Base-by-base conservation (phyloP, 2,329 filamentous ascomycete species). In the Acephala macrosclerotiorum region DNA sequence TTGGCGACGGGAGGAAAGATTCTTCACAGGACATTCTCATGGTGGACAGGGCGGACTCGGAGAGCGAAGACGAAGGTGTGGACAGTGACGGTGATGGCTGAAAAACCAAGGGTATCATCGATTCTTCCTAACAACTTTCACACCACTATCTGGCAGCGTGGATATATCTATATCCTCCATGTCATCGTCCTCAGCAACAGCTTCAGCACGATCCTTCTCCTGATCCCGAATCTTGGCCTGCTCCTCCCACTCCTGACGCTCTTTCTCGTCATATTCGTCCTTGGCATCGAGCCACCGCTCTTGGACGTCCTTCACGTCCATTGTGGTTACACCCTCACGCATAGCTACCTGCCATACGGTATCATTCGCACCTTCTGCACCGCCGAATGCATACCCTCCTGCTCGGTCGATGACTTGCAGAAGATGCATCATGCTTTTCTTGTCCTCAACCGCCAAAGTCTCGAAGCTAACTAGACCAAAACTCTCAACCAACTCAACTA, bases 331-430 rank as follows among this genome's bases (percentile, higher is more conserved):
- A 65, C 90, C 89, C 65, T 89, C 89, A 64, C 94, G 88, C 88
- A 98, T 97, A 2, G 96, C 93, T 53, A 98, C 89, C 75, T 96
- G 93, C 96, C 96, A 99, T n/a, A 99, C 88, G 7, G 91, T 94
- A 77, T 99, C 95, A 73, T 98, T 97, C 55, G 94, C 93, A 1
- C 94, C 95, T 77, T 97, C 93, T 0, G 93, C 91, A 5, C 91
- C 87, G 0, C 94, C 94, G 80, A 99, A 97, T 0, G 94, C 91
- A 79, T 98, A 98, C 0, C 96, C 96, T 11, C 93, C 91, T 0
- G 96, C 95, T 49, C 96, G 87, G 77, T 99, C 96, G 75, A 99
- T 94, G 0, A 95, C 90, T 55, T 91, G 89, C 60, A 99, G 82
- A 3, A 99, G 83, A 72, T 92, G 90, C 88, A 96, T 96, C 94